Base-by-base conservation (phyloP, 129 eudicot genomes). In the Glebionis coronaria region DNA sequence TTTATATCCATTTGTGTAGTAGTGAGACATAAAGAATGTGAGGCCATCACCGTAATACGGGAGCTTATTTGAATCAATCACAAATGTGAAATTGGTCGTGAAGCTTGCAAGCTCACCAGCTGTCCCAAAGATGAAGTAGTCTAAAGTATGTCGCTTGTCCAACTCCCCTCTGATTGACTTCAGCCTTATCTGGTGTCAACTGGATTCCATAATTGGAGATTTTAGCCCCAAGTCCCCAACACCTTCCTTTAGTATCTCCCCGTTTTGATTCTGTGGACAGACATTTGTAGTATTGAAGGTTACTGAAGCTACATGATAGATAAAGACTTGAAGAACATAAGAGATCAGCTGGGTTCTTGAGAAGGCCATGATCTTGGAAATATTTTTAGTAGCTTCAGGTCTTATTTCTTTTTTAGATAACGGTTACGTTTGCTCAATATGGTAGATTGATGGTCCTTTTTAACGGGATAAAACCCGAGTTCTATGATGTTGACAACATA, bases 221-320 rank as follows among this genome's bases (percentile, higher is more conserved):
- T 3, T 27, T 27, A 27, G 29, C 50, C 10, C 42, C 42, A 7
- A 16, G n/a, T n/a, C 29, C 4, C 29, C 29, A 27, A 27, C 29
- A 27, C 29, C 29, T 27, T 27, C 29, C 29, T 2, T 27, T 27
- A 27, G 3, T 27, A 27, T 27, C 29, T 27, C 29, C 29, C 29
- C 29, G 29, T 27, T 90, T 67, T 87, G 92, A 31, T 95, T 70
- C 67, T 87, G 95, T 1, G 95, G 82, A 75, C 19, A 2, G 10
- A 68, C 19, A 9, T 60, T 51, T 1, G 63, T 0, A 0, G 68
- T 47, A 10, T 60, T 68, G 46, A 76, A 76, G 46, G 28, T 20
- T 27, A 76, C 16, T 59, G 75, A 20, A 46, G 44, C 42, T 68
- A 56, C 29, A 59, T 7, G 12, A 47, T 68, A 69, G 58, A 75